These are phyloP conservation scores for Botrytis cinerea DNA, from an alignment of 2,329 filamentous ascomycete genomes.

Conservation along the genomic window DNA sequence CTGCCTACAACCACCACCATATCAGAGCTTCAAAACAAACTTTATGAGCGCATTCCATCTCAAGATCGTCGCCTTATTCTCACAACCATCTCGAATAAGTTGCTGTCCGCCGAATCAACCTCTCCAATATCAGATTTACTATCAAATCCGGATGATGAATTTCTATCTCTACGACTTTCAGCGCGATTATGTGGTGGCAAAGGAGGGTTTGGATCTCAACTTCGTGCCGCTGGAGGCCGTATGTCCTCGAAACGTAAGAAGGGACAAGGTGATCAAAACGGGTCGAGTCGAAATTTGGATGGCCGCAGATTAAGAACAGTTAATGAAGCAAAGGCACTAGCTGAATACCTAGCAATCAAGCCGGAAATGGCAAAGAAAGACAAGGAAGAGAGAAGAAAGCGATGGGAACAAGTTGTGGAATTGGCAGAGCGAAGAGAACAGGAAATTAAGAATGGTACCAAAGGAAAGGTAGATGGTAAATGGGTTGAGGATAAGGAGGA, in stretches of 20 bases:
- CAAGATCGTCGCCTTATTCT: conserved; percentile 67
- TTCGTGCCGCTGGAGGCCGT: conserved; percentile 93
- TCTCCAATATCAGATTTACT: conserved; percentile 64
- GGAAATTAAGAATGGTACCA: conserved; percentile 74
- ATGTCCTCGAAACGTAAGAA: conserved; percentile 94
- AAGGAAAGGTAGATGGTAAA: conserved; percentile 76
- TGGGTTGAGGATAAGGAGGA: conserved; percentile 97
- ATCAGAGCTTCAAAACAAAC: conserved; percentile 63
- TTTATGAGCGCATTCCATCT: conserved; percentile 63
- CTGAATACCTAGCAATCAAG: conserved; percentile 92
- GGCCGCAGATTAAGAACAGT: conserved; percentile 88
- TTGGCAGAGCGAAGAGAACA: conserved; percentile 80
- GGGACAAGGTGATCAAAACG: conserved; percentile 79
- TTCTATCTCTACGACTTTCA: conserved; percentile 81
- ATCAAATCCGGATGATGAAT: conserved; percentile 57
- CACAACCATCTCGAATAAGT: conserved; percentile 77
- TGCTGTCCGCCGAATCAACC: conserved; percentile 58
- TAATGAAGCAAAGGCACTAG: conserved; percentile 90
- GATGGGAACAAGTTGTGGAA: conserved; percentile 88
- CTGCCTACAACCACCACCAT: conserved; percentile 65
- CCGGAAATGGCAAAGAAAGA: conserved; percentile 96
- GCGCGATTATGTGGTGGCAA: conserved; percentile 87
- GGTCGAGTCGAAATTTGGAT: conserved; percentile 89
- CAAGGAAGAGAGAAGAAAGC: conserved; percentile 78
- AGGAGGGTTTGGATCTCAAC: conserved; percentile 94